Percentiles rank a stretch among this genome's conserved stretches.
These are phyloP conservation scores for Neonectria punicea DNA, from an alignment of 2,329 filamentous ascomycete genomes.

Conservation along the genomic window DNA sequence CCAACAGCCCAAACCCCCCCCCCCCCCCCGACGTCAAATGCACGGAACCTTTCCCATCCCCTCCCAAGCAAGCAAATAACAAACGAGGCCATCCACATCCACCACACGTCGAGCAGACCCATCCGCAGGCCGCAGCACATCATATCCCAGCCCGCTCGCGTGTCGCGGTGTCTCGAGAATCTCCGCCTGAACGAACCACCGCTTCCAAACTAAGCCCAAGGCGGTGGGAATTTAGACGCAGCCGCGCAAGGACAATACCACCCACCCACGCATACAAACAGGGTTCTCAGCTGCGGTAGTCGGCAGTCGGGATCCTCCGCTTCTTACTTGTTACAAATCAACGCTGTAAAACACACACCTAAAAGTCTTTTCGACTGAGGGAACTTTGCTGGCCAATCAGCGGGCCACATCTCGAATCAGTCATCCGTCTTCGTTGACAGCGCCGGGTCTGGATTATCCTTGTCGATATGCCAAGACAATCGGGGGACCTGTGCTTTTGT, in stretches of 20 bases:
- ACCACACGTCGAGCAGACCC: background rate
- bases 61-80: conserved; percentile 1
- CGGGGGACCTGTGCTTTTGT: background rate
- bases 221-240: background rate
- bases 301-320: conserved; percentile 1
- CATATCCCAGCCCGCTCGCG: background rate
- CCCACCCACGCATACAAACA: background rate
- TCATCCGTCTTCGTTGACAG: background rate
- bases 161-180: background rate
- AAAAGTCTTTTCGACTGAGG: conserved; percentile 17
- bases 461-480: background rate
- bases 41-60: conserved; percentile 31
- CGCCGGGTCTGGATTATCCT: background rate
- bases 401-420: conserved; percentile 3
- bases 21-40: conserved; percentile 2
- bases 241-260: background rate
- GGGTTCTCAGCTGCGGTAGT: background rate
- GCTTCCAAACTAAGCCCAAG: background rate
- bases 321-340: background rate
- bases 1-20: background rate
- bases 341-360: background rate
- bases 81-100: background rate
- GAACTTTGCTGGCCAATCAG: conserved; percentile 49
- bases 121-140: background rate
- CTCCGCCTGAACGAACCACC: background rate